These are phyloP conservation scores for Penicillium ochrochloron DNA, from an alignment of 495 filamentous ascomycete species.

Conservation along the genomic window DNA sequence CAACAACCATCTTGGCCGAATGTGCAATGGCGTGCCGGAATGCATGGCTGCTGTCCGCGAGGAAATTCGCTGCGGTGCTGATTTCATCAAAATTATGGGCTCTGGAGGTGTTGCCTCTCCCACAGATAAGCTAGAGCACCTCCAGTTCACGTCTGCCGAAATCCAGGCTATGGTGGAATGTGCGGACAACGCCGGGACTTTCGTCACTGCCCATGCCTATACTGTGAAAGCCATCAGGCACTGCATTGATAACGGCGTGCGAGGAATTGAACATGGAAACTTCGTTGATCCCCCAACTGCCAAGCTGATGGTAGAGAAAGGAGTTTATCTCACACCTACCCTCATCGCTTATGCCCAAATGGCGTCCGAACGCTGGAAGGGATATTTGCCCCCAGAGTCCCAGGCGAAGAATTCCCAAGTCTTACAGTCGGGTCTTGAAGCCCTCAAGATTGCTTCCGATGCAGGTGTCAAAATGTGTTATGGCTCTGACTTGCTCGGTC, in stretches of 20 bases:
- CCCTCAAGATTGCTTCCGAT: constrained; percentile 48
- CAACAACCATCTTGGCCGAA: constrained; percentile 37
- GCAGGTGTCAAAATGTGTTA: constrained; percentile 59
- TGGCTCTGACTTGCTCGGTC: constrained; percentile 59
- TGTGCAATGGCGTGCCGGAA: constrained; percentile 57
- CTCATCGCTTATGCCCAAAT: constrained; percentile 56
- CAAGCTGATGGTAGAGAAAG: constrained; percentile 48
- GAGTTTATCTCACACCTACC: constrained; percentile 57
- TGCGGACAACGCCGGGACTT: constrained; percentile 51
- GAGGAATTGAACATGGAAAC: constrained; percentile 62
- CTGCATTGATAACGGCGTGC: constrained; percentile 58
- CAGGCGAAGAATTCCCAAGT: constrained; percentile 53
- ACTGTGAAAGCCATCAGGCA: constrained; percentile 54
- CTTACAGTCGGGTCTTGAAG: constrained; percentile 46
- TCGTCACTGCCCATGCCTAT: constrained; percentile 62
- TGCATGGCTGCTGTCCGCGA: constrained; percentile 55
- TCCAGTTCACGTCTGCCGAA: constrained; percentile 58
- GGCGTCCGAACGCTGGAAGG: constrained; percentile 45
- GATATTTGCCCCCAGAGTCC: constrained; percentile 47
- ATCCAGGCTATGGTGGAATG: constrained; percentile 54
- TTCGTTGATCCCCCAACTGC: constrained; percentile 56
- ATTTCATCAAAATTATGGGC: constrained; percentile 64
- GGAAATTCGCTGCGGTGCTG: constrained; percentile 54
- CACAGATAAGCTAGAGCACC: constrained; percentile 51
- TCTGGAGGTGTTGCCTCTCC: constrained; percentile 58